phyloP scores from a whole-genome alignment of 805 yeast genomes.

The Metschnikowia rubicola region DNA sequence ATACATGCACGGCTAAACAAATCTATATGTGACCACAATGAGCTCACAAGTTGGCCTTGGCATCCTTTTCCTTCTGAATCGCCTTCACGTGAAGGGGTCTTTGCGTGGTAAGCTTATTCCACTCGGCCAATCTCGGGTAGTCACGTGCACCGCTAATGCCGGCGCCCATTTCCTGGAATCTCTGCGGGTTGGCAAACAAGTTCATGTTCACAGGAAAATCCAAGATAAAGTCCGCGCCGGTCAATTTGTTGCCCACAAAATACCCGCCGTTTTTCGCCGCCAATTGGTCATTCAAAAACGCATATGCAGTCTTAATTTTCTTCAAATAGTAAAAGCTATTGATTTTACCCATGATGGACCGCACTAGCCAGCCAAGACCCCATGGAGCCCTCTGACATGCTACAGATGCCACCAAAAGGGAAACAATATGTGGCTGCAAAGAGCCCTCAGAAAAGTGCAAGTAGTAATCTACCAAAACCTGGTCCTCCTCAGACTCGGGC shows the following conservation, averaged over 20 bases:
- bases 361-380: constrained; percentile 22
- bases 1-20: too few species aligned
- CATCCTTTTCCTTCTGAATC: constrained; percentile 4
- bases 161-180: constrained; percentile 8
- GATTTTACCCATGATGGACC: constrained; percentile 20
- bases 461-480: constrained; percentile 22
- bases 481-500: constrained; percentile 36
- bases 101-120: constrained; percentile 17
- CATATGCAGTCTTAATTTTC: constrained; percentile 24
- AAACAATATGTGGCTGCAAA: constrained; percentile 22
- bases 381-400: constrained; percentile 31
- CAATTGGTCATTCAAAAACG: constrained; percentile 29
- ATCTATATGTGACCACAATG: too few species aligned
- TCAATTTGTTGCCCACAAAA: constrained; percentile 36
- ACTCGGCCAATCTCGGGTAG: constrained; percentile 17
- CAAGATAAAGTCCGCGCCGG: constrained; percentile 38
- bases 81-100: constrained; percentile 12
- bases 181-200: constrained; percentile 11
- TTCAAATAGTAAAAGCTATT: constrained; percentile 24
- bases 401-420: constrained; percentile 22
- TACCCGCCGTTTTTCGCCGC: constrained; percentile 31
- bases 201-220: constrained; percentile 30
- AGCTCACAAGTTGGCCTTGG: constrained; percentile 2
- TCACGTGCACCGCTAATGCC: constrained; percentile 6
- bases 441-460: constrained; percentile 26